Percentiles rank a stretch among this genome's conserved stretches.
phyloP scores from a whole-genome alignment of 2,329 filamentous ascomycete species.

The Biscogniauxia sp. region DNA sequence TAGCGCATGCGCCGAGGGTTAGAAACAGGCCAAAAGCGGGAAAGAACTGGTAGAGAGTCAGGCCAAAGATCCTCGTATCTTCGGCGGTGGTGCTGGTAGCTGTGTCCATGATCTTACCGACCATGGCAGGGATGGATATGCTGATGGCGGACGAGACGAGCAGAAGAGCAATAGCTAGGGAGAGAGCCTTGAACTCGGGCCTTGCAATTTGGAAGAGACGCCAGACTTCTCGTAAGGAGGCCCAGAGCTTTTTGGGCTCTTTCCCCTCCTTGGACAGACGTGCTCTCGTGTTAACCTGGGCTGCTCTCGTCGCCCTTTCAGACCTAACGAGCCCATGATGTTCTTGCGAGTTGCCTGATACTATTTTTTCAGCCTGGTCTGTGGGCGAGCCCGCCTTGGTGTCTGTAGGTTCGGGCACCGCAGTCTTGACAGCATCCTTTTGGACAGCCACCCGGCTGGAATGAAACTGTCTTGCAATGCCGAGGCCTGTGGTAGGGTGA shows the following conservation, averaged over 20 bases:
- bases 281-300: constrained; percentile 85
- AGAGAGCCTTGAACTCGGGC: constrained; percentile 77
- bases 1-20: constrained; percentile 80
- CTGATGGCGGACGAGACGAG: constrained; percentile 89
- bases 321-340: constrained; percentile 66
- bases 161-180: constrained; percentile 77
- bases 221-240: constrained; percentile 75
- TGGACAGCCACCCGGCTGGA: constrained; percentile 9
- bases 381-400: neutral
- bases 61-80: constrained; percentile 72
- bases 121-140: constrained; percentile 95
- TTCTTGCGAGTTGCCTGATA: constrained; percentile 47
- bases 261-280: constrained; percentile 82
- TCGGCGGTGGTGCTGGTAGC: constrained; percentile 72
- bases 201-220: constrained; percentile 84
- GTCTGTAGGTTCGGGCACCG: constrained; percentile 30
- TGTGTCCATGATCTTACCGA: constrained; percentile 76
- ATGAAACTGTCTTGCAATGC: constrained; percentile 20
- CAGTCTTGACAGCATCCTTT: constrained; percentile 6
- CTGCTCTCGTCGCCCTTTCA: constrained; percentile 81
- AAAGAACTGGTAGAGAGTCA: constrained; percentile 88
- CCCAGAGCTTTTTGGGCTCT: constrained; percentile 49
- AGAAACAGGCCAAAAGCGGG: constrained; percentile 72
- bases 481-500: constrained; percentile 10
- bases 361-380: constrained; percentile 24